Base-by-base conservation (phyloP, 2,329 filamentous ascomycete genomes). In the Alternaria conjuncta region DNA sequence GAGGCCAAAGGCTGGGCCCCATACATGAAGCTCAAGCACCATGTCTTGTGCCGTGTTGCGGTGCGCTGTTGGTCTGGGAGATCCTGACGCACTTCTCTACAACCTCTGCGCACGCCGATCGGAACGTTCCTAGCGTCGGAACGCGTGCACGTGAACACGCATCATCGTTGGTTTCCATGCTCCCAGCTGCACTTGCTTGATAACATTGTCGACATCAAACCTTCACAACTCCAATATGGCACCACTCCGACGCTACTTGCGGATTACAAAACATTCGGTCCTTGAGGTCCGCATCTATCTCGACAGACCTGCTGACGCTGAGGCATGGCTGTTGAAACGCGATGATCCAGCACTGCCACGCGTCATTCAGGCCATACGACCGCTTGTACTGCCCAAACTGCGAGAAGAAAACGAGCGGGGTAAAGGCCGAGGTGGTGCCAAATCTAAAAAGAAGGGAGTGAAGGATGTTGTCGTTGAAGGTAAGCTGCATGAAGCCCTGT, bases 221-320 rank as follows among this genome's bases (percentile, higher is more conserved):
- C 41, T 43, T 18, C 25, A 32, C 26, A 28, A 13, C 32, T 61
- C 43, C 21, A 43, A 53, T 20, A 97, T 97, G 94, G 91, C 94
- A 12, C 94, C 94, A 11, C 88, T 97, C 51, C 89, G 94, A 63
- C 89, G 94, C 73, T 97, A 98, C 78, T 86, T 98, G 59, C 89
- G 95, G 56, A 97, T 98, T 72, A 95, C 92, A 59, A 94, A 95
- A 77, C 92, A 93, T 80, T 97, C 95, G 5, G 94, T 97, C 30
- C 87, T 99, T n/a, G 96, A 99, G 85, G 94, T 93, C 68, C 94
- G 94, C 69, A 96, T 99, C 71, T 98, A 98, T 80, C 89, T 97
- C 50, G 95, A 98, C 69, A 94, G 95, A 72, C 96, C 96, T 0
- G 88, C 91, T 12, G 88, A 97, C 64, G 88, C 89, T 23, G 88